phyloP scores from a whole-genome alignment of 2,329 filamentous ascomycete species.

The Aureobasidium subglaciale region DNA sequence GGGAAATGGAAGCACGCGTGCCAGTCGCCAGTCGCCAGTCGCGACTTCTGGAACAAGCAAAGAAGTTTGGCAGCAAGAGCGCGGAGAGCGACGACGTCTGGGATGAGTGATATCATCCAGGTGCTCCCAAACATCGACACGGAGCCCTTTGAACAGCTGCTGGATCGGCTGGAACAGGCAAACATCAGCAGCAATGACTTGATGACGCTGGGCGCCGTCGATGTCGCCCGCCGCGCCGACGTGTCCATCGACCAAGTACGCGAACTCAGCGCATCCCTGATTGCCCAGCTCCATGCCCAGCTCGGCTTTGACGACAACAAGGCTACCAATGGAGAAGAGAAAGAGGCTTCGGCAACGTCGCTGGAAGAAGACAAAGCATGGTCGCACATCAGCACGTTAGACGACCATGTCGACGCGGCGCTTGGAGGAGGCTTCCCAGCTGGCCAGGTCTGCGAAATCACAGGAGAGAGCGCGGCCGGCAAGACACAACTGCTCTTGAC shows the following conservation, averaged over 20 bases:
- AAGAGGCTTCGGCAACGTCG: neutral
- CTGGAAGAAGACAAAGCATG: constrained; percentile 33
- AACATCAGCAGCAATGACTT: constrained; percentile 75
- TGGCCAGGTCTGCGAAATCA: constrained; percentile 79
- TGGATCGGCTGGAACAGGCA: constrained; percentile 73
- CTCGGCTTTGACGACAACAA: constrained; percentile 31
- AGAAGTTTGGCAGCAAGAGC: neutral
- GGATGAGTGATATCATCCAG: constrained; percentile 78
- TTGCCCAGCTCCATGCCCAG: constrained; percentile 60
- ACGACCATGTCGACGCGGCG: constrained; percentile 60
- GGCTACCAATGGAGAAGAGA: no score
- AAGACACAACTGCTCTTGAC: constrained; percentile 92
- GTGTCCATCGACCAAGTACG: constrained; percentile 75
- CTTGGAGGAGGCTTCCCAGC: constrained; percentile 74
- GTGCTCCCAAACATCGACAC: constrained; percentile 75
- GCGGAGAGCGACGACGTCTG: constrained; percentile 52
- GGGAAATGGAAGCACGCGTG: constrained; percentile 13
- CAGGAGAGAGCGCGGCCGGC: constrained; percentile 85
- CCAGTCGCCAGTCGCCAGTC: no score
- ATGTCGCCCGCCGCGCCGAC: constrained; percentile 79
- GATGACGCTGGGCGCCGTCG: constrained; percentile 70
- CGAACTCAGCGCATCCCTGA: constrained; percentile 60
- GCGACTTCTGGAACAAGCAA: neutral
- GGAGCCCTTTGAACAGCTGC: constrained; percentile 62
- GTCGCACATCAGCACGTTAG: constrained; percentile 70